phyloP scores from a whole-genome alignment of 352 stramenopile genomes.

The Phytophthora tentaculata region DNA sequence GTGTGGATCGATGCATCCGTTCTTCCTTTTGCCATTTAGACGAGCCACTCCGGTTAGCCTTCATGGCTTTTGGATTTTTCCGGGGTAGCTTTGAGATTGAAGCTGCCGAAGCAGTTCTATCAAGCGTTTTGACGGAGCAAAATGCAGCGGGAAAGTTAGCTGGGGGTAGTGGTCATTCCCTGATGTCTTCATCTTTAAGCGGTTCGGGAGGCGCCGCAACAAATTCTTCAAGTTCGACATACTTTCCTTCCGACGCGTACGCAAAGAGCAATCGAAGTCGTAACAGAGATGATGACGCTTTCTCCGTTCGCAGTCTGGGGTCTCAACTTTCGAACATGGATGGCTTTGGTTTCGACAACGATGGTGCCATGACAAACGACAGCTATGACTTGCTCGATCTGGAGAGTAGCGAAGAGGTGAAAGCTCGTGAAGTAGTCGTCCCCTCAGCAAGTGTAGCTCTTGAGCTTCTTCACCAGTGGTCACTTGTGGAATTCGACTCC shows the following conservation, averaged over 20 bases:
- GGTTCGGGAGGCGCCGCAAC: conserved; percentile 18
- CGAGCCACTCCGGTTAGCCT: conserved; percentile 69
- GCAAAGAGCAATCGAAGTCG: conserved; percentile 42
- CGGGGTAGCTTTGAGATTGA: conserved; percentile 77
- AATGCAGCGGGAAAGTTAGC: conserved; percentile 23
- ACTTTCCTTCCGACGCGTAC: conserved; percentile 66
- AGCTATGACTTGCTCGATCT: conserved; percentile 81
- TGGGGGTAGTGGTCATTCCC: conserved; percentile 19
- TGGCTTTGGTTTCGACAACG: conserved; percentile 75
- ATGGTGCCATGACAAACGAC: conserved; percentile 81
- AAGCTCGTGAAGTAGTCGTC: conserved; percentile 54
- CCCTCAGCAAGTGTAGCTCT: conserved; percentile 59
- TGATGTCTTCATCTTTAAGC: conserved; percentile 38
- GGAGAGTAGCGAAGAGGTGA: conserved; percentile 72
- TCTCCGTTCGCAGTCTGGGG: conserved; percentile 65
- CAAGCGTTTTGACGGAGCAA: conserved; percentile 41
- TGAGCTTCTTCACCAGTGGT: conserved; percentile 78
- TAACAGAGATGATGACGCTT: conserved; percentile 53
- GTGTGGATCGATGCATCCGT: conserved; percentile 79
- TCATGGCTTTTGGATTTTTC: conserved; percentile 87
- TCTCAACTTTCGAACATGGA: conserved; percentile 76
- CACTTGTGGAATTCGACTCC: conserved; percentile 78
- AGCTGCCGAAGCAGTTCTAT: conserved; percentile 73
- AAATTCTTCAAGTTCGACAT: conserved; percentile 31
- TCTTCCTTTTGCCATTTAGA: conserved; percentile 85